Evolutionary conservation across 2,329 filamentous ascomycete species (phyloP), one percentile per base, ranked within the genome.

Genomic region (Pseudogymnoascus sp.): DNA sequence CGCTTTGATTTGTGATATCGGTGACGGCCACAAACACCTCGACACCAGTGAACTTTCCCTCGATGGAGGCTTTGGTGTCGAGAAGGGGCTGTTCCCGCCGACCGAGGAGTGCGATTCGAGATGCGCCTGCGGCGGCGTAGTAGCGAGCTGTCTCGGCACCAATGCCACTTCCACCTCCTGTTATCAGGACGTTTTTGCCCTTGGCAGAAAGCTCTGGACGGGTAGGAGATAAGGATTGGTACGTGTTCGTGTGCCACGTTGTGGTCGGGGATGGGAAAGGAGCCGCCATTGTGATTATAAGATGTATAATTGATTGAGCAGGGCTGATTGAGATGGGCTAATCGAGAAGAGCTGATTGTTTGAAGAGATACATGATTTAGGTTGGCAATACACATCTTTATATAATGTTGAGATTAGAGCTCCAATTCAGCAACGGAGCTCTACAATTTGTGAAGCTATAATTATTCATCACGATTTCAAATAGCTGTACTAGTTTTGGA

Each of bases 141-240:
- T 66, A 68, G 24, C 59, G 68, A 5, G 77, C 76, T 5, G 74
- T 79, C 57, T 71, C 75, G 41, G 71, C 71, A 35, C 78, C 78
- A 37, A 81, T 80, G 5, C 78, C 78, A 9, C 67, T 74, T 3
- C 77, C 77, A 0, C 75, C 77, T 17, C 77, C 78, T 3, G 78
- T 81, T 11, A 78, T 65, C 4, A 78, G 4, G 9, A 79, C 65
- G 6, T 67, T 73, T 63, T 77, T 78, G 59, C 72, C 73, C 58
- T 68, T 70, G 59, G 71, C 72, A 21, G 74, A 75, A 41, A 79
- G 71, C 58, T 73, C 72, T 1, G 77, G 73, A 7, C 71, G 73
- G 4, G 67, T 70, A 5, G 77, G 76, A 26, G 72, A 74, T 36
- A 78, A 72, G 17, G 73, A 68, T 13, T 68, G 65, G 61, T 77